These are phyloP conservation scores for Flammula alnicola DNA, from an alignment of 1,284 basidiomycete genomes.

Conservation along the genomic window DNA sequence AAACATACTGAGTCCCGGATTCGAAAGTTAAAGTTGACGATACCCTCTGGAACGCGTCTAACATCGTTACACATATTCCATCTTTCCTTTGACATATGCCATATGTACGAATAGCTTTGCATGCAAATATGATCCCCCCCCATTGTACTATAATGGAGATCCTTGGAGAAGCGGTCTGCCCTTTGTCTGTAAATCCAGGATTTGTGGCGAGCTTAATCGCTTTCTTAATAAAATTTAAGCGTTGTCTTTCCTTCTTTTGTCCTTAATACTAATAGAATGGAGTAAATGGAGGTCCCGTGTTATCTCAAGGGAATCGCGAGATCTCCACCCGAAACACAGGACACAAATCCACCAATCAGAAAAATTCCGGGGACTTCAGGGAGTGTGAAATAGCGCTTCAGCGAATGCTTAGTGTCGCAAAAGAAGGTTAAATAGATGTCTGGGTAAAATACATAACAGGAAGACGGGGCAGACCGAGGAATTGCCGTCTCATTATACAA, in stretches of 20 bases:
- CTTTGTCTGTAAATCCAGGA: neutral
- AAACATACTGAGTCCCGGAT: slow-evolving; percentile 8
- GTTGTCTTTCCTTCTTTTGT: slow-evolving; percentile 3
- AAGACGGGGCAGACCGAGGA: too few species aligned
- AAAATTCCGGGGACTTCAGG: neutral
- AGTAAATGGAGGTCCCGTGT: neutral
- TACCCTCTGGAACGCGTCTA: slow-evolving; percentile 9
- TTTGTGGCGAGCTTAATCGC: slow-evolving; percentile 1
- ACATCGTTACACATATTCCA: slow-evolving; percentile 1
- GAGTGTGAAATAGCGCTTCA: too few species aligned
- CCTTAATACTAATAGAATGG: neutral
- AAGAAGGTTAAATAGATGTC: too few species aligned
- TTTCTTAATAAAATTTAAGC: slow-evolving; percentile 11
- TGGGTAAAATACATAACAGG: too few species aligned
- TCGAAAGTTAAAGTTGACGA: slow-evolving; percentile 7
- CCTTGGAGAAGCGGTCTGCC: too few species aligned
- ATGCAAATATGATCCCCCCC: too few species aligned
- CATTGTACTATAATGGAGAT: too few species aligned
- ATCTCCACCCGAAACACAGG: neutral
- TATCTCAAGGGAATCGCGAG: neutral
- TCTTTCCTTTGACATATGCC: slow-evolving; percentile 3
- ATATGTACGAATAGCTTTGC: slow-evolving; percentile 5
- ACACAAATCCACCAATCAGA: neutral
- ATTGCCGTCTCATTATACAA: too few species aligned
- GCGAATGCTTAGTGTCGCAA: too few species aligned